Conservation (phyloP, 805 yeast genomes). For the Hanseniaspora pseudoguilliermondii region DNA sequence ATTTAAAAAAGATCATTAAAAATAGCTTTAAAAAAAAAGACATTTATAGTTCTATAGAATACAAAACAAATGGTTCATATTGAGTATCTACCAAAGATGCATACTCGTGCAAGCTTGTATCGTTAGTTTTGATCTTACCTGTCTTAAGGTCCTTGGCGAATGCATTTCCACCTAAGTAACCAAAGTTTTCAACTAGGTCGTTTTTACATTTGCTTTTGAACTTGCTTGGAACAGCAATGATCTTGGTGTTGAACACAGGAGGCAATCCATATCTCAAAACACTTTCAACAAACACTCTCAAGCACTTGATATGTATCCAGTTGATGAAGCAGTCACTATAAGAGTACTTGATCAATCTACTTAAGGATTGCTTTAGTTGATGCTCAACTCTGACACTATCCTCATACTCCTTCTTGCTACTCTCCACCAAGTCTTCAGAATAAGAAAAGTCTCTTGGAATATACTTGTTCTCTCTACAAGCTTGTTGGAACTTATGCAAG, state of each 20-base stretch:
- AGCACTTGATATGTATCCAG: conserved; percentile 82
- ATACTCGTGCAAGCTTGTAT: conserved; percentile 63
- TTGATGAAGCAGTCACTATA: conserved; percentile 70
- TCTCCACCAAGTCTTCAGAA: conserved; percentile 61
- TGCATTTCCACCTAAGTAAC: conserved; percentile 86
- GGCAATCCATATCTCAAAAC: conserved; percentile 95
- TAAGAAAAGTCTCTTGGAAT: conserved; percentile 85
- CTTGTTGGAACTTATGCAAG: conserved; percentile 51
- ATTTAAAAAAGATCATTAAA: too few relatives aligned
- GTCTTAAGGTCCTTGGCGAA: conserved; percentile 47
- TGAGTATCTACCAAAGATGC: conserved; percentile 88
- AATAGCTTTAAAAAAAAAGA: neutral
- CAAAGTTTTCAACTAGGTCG: conserved; percentile 62
- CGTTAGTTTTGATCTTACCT: conserved; percentile 49
- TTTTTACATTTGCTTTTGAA: conserved; percentile 46
- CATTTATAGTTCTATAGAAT: conserved; percentile 29
- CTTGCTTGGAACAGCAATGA: conserved; percentile 36
- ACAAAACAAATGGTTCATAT: conserved; percentile 90
- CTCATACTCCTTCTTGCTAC: conserved; percentile 66
- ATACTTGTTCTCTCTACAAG: conserved; percentile 76
- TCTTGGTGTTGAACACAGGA: conserved; percentile 60
- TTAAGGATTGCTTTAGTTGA: conserved; percentile 59
- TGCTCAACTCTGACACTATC: conserved; percentile 63
- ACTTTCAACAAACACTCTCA: conserved; percentile 81
- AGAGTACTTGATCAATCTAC: conserved; percentile 78